Evolutionary conservation across 768 basidiomycete species (phyloP).

Genomic region (Agaricus sinodeliciosus): DNA sequence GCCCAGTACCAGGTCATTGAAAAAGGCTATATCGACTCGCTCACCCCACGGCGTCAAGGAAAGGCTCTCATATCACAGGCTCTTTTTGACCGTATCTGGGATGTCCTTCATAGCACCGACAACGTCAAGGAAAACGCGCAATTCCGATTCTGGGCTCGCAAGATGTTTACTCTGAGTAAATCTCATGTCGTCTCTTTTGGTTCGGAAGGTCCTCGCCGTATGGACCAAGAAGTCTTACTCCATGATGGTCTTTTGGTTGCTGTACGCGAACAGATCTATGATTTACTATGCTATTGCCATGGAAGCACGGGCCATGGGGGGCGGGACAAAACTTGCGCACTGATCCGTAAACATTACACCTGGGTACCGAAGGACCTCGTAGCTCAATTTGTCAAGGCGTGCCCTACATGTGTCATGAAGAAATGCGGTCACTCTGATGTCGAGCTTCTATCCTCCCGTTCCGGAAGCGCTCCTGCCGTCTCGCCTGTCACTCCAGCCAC

Average conservation of each 20-base stretch:
- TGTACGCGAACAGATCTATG: conserved; percentile 71
- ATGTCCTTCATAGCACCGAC: conserved; percentile 51
- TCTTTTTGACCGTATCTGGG: conserved; percentile 69
- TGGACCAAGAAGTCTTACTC: conserved; percentile 42
- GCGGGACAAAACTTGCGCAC: conserved; percentile 68
- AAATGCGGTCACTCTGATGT: conserved; percentile 28
- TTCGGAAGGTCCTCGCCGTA: conserved; percentile 12
- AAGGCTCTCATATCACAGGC: conserved; percentile 70
- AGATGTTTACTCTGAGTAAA: conserved; percentile 60
- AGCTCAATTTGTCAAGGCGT: conserved; percentile 69
- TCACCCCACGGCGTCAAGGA: conserved; percentile 46
- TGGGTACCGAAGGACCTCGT: conserved; percentile 85
- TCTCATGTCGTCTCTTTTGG: conserved; percentile 22
- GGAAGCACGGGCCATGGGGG: conserved; percentile 62
- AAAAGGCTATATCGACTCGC: conserved; percentile 46
- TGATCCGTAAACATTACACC: conserved; percentile 64
- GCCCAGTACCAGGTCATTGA: conserved; percentile 56
- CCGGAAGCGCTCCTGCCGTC: not conserved
- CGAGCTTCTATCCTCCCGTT: not conserved
- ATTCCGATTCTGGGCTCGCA: conserved; percentile 79
- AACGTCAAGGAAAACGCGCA: conserved; percentile 48
- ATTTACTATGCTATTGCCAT: conserved; percentile 71
- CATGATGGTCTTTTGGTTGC: conserved; percentile 73
- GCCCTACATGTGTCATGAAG: conserved; percentile 64
- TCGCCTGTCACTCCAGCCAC: not conserved